Conservation (phyloP, 2,329 filamentous ascomycete species). For the Uncinocarpus reesii region DNA sequence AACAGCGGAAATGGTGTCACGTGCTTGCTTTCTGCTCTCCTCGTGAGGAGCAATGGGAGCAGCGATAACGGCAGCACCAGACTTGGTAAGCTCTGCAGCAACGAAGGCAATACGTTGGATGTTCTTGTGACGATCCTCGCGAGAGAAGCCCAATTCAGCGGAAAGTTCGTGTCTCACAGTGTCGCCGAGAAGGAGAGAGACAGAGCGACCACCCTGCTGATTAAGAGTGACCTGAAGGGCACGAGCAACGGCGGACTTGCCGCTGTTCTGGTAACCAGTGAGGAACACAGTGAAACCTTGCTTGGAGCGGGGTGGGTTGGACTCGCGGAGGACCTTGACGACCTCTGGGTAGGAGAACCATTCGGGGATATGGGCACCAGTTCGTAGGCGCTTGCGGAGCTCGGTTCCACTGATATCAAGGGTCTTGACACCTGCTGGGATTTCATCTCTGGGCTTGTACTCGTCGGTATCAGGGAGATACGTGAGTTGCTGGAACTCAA, state of each 20-base stretch:
- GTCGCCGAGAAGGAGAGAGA: conserved; percentile 89
- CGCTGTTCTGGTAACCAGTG: conserved; percentile 90
- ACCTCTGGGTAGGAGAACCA: conserved; percentile 99
- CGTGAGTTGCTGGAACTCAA: conserved; percentile 99
- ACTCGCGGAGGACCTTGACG: conserved; percentile 89
- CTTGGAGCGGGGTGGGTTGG: conserved; percentile 77
- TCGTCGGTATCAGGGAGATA: conserved; percentile 96
- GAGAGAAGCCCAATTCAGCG: conserved; percentile 88
- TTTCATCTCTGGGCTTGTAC: conserved; percentile 88
- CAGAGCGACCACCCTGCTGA: conserved; percentile 90
- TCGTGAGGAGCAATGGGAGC: conserved; percentile 94
- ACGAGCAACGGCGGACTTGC: conserved; percentile 93
- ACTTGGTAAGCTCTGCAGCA: conserved; percentile 82
- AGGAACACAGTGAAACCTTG: conserved; percentile 99
- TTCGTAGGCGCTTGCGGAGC: conserved; percentile 81
- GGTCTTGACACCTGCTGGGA: conserved; percentile 71
- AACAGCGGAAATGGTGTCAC: conserved; percentile 70
- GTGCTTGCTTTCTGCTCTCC: conserved; percentile 61
- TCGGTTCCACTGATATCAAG: conserved; percentile 81
- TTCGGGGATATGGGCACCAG: conserved; percentile 88
- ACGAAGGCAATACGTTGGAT: conserved; percentile 95
- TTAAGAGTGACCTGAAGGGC: conserved; percentile 95
- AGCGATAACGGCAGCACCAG: conserved; percentile 88
- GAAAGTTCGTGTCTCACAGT: conserved; percentile 89
- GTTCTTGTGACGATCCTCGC: conserved; percentile 86